Evolutionary conservation across 208 protist species (phyloP).

Genomic region (Acanthamoeba healyi): DNA sequence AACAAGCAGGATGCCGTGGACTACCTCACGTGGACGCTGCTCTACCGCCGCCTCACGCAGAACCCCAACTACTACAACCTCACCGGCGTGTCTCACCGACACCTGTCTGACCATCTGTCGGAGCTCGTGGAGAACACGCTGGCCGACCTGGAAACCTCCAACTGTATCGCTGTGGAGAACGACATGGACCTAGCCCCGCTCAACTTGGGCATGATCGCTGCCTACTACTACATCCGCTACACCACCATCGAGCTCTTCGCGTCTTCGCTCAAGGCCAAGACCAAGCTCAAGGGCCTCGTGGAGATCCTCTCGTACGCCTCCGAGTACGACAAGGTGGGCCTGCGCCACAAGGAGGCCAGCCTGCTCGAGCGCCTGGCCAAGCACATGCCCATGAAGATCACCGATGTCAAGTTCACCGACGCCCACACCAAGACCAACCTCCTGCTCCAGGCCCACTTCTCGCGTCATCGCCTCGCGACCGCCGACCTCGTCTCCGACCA

Average conservation of each 20-base stretch:
- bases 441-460: constrained; percentile 98
- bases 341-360: constrained; percentile 99
- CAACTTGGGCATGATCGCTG: constrained; percentile 96
- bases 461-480: constrained; percentile 93
- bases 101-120: constrained; percentile 79
- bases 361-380: constrained; percentile 93
- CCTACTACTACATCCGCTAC: constrained; percentile 99
- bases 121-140: constrained; percentile 79
- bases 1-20: constrained; percentile 97
- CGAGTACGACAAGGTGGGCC: constrained; percentile 95
- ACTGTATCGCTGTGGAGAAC: constrained; percentile 79
- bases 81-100: constrained; percentile 90
- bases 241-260: constrained; percentile 95
- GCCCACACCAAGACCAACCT: constrained; percentile 98
- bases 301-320: constrained; percentile 93
- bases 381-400: constrained; percentile 84
- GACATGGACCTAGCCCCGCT: constrained; percentile 76
- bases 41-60: constrained; percentile 97
- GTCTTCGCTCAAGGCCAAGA: constrained; percentile 87
- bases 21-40: constrained; percentile 99
- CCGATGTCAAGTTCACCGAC: constrained; percentile 91
- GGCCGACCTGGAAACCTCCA: constrained; percentile 57
- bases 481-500: constrained; percentile 98
- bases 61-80: constrained; percentile 99
- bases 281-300: constrained; percentile 83